Conservation (phyloP, 2,329 filamentous ascomycete species). For the Aplosporella prunicola region DNA sequence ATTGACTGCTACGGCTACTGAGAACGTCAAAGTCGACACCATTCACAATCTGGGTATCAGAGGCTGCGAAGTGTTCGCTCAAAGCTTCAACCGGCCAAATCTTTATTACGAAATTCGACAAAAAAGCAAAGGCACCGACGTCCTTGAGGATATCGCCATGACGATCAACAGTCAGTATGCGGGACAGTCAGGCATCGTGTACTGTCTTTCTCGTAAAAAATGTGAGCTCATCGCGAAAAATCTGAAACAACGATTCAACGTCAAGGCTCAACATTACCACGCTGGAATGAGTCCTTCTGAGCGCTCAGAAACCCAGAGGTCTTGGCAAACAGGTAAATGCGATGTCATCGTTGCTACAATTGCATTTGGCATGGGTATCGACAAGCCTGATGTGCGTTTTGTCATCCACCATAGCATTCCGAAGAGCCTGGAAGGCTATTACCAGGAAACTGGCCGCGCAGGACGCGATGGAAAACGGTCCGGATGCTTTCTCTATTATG, state of each 20-base stretch:
- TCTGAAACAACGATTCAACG: constrained; percentile 50
- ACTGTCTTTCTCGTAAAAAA: constrained; percentile 75
- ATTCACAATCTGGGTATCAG: constrained; percentile 82
- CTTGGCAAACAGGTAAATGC: constrained; percentile 71
- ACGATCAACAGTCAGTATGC: constrained; percentile 63
- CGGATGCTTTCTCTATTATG: constrained; percentile 83
- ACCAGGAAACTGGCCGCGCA: constrained; percentile 93
- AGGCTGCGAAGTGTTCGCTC: constrained; percentile 68
- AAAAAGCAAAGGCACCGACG: constrained; percentile 54
- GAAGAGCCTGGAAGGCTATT: constrained; percentile 95
- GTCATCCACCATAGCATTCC: constrained; percentile 90
- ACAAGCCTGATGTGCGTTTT: constrained; percentile 93
- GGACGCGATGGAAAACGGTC: constrained; percentile 83
- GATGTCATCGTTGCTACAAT: constrained; percentile 97
- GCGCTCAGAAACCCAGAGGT: constrained; percentile 61
- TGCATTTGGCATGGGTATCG: constrained; percentile 99
- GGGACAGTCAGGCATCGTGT: constrained; percentile 78
- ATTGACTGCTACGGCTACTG: constrained; percentile 86
- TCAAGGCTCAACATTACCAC: constrained; percentile 78
- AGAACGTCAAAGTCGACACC: constrained; percentile 85
- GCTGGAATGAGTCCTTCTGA: constrained; percentile 61
- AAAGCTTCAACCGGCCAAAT: constrained; percentile 97
- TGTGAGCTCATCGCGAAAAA: constrained; percentile 72
- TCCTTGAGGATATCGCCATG: constrained; percentile 47
- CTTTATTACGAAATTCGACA: constrained; percentile 74